Conservation (phyloP, 2,329 filamentous ascomycete genomes). For the Hortaea werneckii region DNA sequence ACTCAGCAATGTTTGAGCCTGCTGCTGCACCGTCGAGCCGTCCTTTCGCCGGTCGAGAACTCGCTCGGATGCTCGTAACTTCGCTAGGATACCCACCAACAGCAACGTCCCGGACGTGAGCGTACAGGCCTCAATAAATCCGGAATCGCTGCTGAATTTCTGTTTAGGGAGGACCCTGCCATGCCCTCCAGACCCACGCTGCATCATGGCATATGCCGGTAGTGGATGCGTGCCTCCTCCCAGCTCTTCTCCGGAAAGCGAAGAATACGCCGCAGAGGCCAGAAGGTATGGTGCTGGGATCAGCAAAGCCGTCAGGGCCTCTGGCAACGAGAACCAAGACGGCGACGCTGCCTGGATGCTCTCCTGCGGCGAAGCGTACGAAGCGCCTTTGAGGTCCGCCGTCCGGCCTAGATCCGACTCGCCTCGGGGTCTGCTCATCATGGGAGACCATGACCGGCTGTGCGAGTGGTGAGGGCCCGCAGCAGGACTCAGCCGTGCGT, state of each 20-base stretch:
- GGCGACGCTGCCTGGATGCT: slow-evolving; percentile 11
- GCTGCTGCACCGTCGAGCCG: slow-evolving; percentile 6
- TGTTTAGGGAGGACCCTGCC: slow-evolving; percentile 7
- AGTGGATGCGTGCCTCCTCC: slow-evolving; percentile 16
- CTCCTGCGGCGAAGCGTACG: slow-evolving; percentile 11
- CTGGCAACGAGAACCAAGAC: slow-evolving; percentile 30
- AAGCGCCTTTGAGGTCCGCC: slow-evolving; percentile 5
- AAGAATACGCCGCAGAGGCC: slow-evolving; percentile 36
- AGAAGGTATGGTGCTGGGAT: slow-evolving; percentile 40
- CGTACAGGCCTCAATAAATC: slow-evolving; percentile 34
- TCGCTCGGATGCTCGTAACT: slow-evolving; percentile 19
- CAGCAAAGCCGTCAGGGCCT: slow-evolving; percentile 41
- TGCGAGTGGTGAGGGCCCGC: slow-evolving; percentile 11
- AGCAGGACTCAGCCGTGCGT: slow-evolving; percentile 3
- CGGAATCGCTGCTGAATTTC: slow-evolving; percentile 10
- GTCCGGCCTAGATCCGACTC: slow-evolving; percentile 37
- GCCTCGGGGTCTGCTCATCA: slow-evolving; percentile 31
- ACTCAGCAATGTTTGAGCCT: slow-evolving; percentile 5
- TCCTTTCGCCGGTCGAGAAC: slow-evolving; percentile 23
- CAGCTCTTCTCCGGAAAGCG: slow-evolving; percentile 12
- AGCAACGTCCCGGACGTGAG: slow-evolving; percentile 38
- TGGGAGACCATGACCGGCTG: slow-evolving; percentile 8
- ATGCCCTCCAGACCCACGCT: slow-evolving; percentile 15
- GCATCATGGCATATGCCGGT: slow-evolving; percentile 20
- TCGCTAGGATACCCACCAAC: slow-evolving; percentile 33